These are phyloP conservation scores for Fistulifera solaris DNA, from an alignment of 108 stramenopile genomes.

Conservation along the genomic window DNA sequence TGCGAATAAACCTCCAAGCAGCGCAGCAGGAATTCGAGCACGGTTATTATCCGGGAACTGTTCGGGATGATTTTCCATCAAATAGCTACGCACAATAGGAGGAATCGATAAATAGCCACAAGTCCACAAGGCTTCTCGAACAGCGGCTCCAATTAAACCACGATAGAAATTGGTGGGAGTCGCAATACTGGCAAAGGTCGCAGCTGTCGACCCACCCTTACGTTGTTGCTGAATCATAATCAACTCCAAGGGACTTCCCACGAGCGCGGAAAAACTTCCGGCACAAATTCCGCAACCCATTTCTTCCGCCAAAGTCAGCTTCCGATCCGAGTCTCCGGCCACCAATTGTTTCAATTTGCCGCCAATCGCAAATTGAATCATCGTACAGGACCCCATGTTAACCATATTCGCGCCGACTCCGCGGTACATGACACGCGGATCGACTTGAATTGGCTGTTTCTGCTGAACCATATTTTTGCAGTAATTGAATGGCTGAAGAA, in stretches of 20 bases:
- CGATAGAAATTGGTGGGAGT: conserved; percentile 54
- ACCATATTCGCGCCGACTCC: conserved; percentile 82
- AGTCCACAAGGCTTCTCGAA: conserved; percentile 87
- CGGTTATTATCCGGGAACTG: conserved; percentile 74
- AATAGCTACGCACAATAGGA: conserved; percentile 67
- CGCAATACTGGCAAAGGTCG: conserved; percentile 41
- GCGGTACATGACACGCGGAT: conserved; percentile 74
- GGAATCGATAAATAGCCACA: conserved; percentile 86
- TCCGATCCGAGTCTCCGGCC: conserved; percentile 24
- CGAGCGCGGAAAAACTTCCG: conserved; percentile 70
- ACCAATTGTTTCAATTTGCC: conserved; percentile 65
- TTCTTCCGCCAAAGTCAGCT: conserved; percentile 54
- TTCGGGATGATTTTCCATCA: conserved; percentile 69
- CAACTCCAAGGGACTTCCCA: conserved; percentile 83
- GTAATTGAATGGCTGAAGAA: conserved; percentile 89
- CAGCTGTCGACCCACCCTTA: conserved; percentile 56
- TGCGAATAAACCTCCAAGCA: conserved; percentile 82
- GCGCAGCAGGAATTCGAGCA: conserved; percentile 81
- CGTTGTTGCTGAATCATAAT: conserved; percentile 96
- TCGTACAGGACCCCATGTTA: conserved; percentile 91
- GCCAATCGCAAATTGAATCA: conserved; percentile 90
- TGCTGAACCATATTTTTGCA: conserved; percentile 89
- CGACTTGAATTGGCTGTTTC: conserved; percentile 68
- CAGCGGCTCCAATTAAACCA: conserved; percentile 73
- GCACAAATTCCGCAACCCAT: conserved; percentile 76